Percentiles rank a stretch among this genome's conserved stretches.
These are phyloP conservation scores for Cryphonectria nitschkei DNA, from an alignment of 2,329 filamentous ascomycete species.

Conservation along the genomic window DNA sequence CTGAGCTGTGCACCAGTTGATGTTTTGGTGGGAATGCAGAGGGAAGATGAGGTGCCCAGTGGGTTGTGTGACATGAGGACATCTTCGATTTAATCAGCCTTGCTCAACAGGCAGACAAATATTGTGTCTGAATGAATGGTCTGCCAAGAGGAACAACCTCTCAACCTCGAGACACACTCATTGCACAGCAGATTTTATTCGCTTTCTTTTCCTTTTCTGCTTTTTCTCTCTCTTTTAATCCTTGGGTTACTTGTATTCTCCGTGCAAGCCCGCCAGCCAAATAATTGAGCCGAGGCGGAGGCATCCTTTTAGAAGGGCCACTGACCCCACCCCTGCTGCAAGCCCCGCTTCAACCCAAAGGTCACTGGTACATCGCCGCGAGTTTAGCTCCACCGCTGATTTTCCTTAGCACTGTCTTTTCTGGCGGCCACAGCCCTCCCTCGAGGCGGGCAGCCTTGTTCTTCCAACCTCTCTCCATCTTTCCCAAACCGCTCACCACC, in stretches of 20 bases:
- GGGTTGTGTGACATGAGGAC: background rate
- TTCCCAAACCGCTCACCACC: background rate
- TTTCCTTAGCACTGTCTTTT: conserved; percentile 11
- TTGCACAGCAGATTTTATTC: background rate
- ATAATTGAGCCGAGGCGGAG: background rate
- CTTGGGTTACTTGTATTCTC: background rate
- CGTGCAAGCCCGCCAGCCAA: background rate
- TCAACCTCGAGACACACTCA: background rate
- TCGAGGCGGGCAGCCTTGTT: conserved; percentile 14
- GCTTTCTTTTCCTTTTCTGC: background rate
- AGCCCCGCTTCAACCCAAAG: background rate
- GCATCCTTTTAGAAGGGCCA: background rate
- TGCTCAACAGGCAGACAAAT: background rate
- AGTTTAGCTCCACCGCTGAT: background rate
- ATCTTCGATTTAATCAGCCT: background rate
- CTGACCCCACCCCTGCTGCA: background rate
- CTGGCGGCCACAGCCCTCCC: conserved; percentile 13
- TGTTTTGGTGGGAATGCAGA: too few relatives aligned
- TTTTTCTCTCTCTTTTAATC: background rate
- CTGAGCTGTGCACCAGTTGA: too few relatives aligned
- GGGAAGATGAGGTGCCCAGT: too few relatives aligned
- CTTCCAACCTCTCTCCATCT: conserved; percentile 5
- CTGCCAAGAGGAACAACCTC: background rate
- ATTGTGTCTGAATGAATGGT: background rate
- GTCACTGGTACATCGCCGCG: background rate